A percentile compares a stretch with the other conserved stretches of the same genome.
phyloP scores from a whole-genome alignment of 2,329 filamentous ascomycete species.

The Talaromyces sp. region DNA sequence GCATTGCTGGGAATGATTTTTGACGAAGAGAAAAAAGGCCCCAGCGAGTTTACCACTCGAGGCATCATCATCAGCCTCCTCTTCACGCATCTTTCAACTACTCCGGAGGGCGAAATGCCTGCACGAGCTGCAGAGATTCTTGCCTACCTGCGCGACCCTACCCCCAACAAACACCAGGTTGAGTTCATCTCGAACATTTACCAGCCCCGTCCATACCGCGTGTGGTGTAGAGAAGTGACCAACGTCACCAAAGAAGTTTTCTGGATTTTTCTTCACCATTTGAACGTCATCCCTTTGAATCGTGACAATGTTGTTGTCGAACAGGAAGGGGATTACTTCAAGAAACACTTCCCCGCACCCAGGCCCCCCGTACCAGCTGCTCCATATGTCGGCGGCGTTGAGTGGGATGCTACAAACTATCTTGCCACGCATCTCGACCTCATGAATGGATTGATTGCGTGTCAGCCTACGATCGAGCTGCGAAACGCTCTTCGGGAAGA shows the following conservation, averaged over 20 bases:
- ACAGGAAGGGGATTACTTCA: conserved; percentile 29
- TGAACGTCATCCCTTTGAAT: conserved; percentile 71
- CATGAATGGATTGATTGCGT: conserved; percentile 84
- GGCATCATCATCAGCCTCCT: conserved; percentile 85
- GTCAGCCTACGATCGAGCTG: conserved; percentile 64
- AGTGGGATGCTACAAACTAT: conserved; percentile 98
- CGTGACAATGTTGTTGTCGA: conserved; percentile 31
- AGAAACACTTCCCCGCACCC: conserved; percentile 76
- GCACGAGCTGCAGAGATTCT: conserved; percentile 71
- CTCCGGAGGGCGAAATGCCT: conserved; percentile 59
- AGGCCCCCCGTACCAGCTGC: conserved; percentile 88
- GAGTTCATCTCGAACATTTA: conserved; percentile 89
- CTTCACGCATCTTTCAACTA: conserved; percentile 79
- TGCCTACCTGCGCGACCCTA: conserved; percentile 73
- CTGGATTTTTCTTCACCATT: conserved; percentile 95
- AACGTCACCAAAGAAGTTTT: conserved; percentile 98
- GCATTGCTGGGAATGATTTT: conserved; percentile 85
- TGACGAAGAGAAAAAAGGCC: conserved; percentile 96
- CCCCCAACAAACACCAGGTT: conserved; percentile 70
- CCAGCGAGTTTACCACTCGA: conserved; percentile 91
- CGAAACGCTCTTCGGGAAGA: conserved; percentile 77
- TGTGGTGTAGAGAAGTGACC: conserved; percentile 90
- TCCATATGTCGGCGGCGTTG: conserved; percentile 92
- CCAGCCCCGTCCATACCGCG: conserved; percentile 78
- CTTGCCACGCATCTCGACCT: conserved; percentile 89